phyloP scores from a whole-genome alignment of 305 asterid species.

The Fraxinus albicans region DNA sequence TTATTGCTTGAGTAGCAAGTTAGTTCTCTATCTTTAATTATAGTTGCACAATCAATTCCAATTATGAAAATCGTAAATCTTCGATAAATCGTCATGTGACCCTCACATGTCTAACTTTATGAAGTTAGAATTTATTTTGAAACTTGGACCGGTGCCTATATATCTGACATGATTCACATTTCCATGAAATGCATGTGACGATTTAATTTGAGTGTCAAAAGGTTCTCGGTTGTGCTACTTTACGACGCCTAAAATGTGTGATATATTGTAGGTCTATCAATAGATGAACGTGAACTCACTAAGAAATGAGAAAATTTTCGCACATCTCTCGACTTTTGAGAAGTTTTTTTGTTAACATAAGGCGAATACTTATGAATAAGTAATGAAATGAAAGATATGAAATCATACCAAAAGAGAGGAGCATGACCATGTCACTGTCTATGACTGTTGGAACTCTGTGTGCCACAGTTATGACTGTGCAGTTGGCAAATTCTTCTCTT shows the following conservation, averaged over 20 bases:
- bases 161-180: not conserved
- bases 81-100: not conserved
- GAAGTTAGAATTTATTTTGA: not conserved
- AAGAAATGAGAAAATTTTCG: not conserved
- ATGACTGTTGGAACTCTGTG: conserved; percentile 84
- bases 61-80: not conserved
- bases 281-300: not conserved
- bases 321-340: not conserved
- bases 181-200: not conserved
- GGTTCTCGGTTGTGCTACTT: not conserved
- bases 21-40: not conserved
- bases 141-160: not conserved
- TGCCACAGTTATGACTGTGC: conserved; percentile 68
- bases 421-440: conserved; percentile 78
- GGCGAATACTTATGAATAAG: not conserved
- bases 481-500: conserved; percentile 57
- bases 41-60: not conserved
- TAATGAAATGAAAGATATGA: not conserved
- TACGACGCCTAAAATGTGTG: not conserved
- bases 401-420: conserved; percentile 61
- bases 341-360: not conserved
- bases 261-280: not conserved
- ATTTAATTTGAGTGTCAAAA: not conserved
- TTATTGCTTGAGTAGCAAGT: not conserved
- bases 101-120: not conserved